phyloP scores from a whole-genome alignment of 495 filamentous ascomycete genomes.

The Podospora didyma region DNA sequence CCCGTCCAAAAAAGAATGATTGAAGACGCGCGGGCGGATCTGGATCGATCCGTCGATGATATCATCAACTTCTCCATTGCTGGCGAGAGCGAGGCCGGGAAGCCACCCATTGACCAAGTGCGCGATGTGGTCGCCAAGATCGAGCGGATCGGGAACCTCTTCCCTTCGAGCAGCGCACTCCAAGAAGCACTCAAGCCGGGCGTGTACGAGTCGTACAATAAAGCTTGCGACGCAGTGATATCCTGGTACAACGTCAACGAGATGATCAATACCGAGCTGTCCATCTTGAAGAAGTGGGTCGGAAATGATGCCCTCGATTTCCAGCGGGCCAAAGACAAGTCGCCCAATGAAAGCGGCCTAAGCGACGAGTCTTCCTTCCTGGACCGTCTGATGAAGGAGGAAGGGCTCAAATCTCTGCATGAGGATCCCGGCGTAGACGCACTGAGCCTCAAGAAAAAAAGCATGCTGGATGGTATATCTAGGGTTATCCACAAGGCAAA shows the following conservation, averaged over 20 bases:
- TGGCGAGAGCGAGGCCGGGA: slow-evolving; percentile 87
- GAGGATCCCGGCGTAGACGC: slow-evolving; percentile 52
- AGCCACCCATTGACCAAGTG: slow-evolving; percentile 80
- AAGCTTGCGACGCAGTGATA: slow-evolving; percentile 81
- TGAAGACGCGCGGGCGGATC: slow-evolving; percentile 67
- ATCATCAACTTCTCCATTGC: slow-evolving; percentile 92
- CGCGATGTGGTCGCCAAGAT: slow-evolving; percentile 84
- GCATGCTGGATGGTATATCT: slow-evolving; percentile 79
- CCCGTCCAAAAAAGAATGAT: slow-evolving; percentile 78
- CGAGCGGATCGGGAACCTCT: slow-evolving; percentile 78
- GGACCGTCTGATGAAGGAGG: slow-evolving; percentile 97
- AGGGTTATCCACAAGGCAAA: slow-evolving; percentile 91
- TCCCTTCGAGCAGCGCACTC: slow-evolving; percentile 72
- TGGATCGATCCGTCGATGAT: slow-evolving; percentile 72
- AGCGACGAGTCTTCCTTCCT: slow-evolving; percentile 88
- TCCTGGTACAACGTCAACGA: slow-evolving; percentile 98
- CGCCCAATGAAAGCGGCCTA: slow-evolving; percentile 59
- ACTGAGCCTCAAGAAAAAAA: slow-evolving; percentile 52
- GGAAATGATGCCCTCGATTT: slow-evolving; percentile 96
- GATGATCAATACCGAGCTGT: slow-evolving; percentile 91
- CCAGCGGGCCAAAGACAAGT: slow-evolving; percentile 55
- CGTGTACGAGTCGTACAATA: slow-evolving; percentile 66
- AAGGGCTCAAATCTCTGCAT: slow-evolving; percentile 87
- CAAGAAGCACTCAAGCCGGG: slow-evolving; percentile 66
- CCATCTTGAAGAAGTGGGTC: slow-evolving; percentile 89